These are phyloP conservation scores for Cerioporus squamosus DNA, from an alignment of 1,284 basidiomycete species.

Conservation along the genomic window DNA sequence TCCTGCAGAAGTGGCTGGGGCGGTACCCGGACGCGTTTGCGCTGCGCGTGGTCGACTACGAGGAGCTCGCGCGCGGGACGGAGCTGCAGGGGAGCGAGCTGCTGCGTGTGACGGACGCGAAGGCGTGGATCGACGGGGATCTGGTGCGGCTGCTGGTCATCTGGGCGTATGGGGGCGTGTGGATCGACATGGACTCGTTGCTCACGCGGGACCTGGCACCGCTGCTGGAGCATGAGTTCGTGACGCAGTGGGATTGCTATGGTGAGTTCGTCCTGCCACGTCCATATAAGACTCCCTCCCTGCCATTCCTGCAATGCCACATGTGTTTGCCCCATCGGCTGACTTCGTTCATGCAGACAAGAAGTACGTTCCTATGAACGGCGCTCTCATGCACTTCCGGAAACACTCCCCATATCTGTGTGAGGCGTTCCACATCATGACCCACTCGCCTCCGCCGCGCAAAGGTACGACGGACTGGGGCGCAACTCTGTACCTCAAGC, in stretches of 20 bases:
- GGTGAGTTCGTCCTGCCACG: constrained; percentile 52
- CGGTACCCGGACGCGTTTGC: constrained; percentile 74
- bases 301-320: not conserved
- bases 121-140: constrained; percentile 95
- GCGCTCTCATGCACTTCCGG: constrained; percentile 91
- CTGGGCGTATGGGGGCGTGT: constrained; percentile 91
- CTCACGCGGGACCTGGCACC: constrained; percentile 84
- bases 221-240: constrained; percentile 89
- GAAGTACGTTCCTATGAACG: constrained; percentile 85
- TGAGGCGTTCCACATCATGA: constrained; percentile 92
- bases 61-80: constrained; percentile 72
- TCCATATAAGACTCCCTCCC: not conserved
- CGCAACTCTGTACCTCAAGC: constrained; percentile 84
- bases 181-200: constrained; percentile 96
- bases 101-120: constrained; percentile 66
- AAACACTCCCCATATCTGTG: constrained; percentile 91
- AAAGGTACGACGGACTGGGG: constrained; percentile 91
- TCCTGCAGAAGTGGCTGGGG: constrained; percentile 64
- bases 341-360: constrained; percentile 60
- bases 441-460: constrained; percentile 71
- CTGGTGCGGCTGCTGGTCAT: constrained; percentile 82
- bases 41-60: constrained; percentile 70
- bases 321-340: not conserved
- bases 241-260: constrained; percentile 97
- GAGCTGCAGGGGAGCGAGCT: constrained; percentile 67